phyloP scores from a whole-genome alignment of 352 stramenopile genomes.

The Blastocystis sp. region DNA sequence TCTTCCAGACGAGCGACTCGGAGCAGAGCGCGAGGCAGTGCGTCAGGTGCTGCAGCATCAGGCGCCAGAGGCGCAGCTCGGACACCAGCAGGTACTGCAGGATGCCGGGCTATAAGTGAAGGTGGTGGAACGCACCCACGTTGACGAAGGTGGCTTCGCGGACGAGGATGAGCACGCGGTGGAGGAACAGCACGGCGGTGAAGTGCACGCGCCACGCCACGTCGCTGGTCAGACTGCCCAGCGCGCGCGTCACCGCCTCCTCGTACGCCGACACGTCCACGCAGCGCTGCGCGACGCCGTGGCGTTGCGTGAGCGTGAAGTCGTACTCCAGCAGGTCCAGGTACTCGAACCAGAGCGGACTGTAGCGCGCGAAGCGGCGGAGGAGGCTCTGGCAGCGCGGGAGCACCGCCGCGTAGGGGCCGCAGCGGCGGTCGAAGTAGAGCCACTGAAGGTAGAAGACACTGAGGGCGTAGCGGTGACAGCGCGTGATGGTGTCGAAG shows the following conservation, averaged over 20 bases:
- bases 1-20: slow-evolving; percentile 80
- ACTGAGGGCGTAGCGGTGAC: slow-evolving; percentile 75
- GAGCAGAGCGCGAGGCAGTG: slow-evolving; percentile 78
- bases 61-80: not conserved
- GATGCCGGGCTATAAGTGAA: slow-evolving; percentile 1
- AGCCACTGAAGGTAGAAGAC: slow-evolving; percentile 83
- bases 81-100: not conserved
- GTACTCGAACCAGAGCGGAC: slow-evolving; percentile 83
- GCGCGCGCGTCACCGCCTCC: not conserved
- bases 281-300: no score
- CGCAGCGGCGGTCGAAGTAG: slow-evolving; percentile 75
- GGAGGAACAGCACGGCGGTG: slow-evolving; percentile 15
- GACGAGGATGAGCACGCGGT: not conserved
- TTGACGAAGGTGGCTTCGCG: not conserved
- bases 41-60: slow-evolving; percentile 30
- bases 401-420: slow-evolving; percentile 75
- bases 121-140: not conserved
- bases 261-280: not conserved
- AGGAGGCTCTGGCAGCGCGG: slow-evolving; percentile 79
- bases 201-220: slow-evolving; percentile 6
- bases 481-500: not conserved
- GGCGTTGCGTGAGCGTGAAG: not conserved
- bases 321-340: slow-evolving; percentile 79
- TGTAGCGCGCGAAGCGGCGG: slow-evolving; percentile 79
- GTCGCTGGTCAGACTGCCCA: slow-evolving; percentile 12